These are phyloP conservation scores for Bruguiera hainesii DNA, from an alignment of 441 rosid genomes.

Conservation along the genomic window DNA sequence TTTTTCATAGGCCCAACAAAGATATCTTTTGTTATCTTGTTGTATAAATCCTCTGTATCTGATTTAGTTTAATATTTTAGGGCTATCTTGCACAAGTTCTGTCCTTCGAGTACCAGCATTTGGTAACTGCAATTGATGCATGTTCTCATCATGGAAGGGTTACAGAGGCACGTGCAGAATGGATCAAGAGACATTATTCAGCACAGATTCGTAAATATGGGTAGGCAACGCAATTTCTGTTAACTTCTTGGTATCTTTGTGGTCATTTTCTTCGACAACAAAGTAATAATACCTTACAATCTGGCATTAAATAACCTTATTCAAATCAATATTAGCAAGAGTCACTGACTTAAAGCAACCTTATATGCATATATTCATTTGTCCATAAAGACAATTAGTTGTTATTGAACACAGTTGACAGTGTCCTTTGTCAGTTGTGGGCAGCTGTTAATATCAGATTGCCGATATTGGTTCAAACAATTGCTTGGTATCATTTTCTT, in stretches of 20 bases:
- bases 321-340: too few species aligned
- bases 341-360: too few species aligned
- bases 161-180: conserved; percentile 74
- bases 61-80: conserved; percentile 36
- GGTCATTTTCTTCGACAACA: background rate
- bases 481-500: conserved; percentile 9
- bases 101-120: conserved; percentile 68
- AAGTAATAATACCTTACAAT: background rate
- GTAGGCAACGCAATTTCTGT: conserved; percentile 36
- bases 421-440: background rate
- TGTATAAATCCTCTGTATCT: conserved; percentile 10
- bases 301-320: too few species aligned
- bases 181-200: conserved; percentile 72
- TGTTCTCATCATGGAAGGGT: conserved; percentile 79
- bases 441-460: conserved; percentile 1
- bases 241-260: background rate
- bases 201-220: conserved; percentile 66
- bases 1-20: background rate
- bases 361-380: too few species aligned
- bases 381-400: background rate
- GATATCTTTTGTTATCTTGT: conserved; percentile 1
- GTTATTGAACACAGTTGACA: background rate
- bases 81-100: conserved; percentile 94
- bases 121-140: conserved; percentile 87
- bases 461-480: background rate